phyloP scores from a whole-genome alignment of 176 grass and related monocot genomes.

The Oryza glumipatula region DNA sequence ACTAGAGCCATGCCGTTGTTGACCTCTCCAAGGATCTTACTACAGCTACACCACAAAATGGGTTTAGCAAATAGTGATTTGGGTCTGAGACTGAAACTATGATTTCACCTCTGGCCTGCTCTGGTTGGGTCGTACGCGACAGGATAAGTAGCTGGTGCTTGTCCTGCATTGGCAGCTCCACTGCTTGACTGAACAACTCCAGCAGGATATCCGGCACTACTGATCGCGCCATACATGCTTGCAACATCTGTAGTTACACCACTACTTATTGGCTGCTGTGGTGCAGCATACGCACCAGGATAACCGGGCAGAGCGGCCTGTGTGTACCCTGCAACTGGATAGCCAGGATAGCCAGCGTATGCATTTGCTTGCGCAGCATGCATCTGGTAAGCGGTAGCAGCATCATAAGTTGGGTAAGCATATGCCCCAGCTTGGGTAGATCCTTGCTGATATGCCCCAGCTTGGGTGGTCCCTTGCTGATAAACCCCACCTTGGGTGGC shows the following conservation, averaged over 20 bases:
- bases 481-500: slow-evolving; percentile 21
- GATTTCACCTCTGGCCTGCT: slow-evolving; percentile 47
- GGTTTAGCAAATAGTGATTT: slow-evolving; percentile 23
- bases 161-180: slow-evolving; percentile 22
- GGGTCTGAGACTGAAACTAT: slow-evolving; percentile 13
- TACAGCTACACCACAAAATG: slow-evolving; percentile 17
- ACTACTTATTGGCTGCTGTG: slow-evolving; percentile 40
- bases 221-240: slow-evolving; percentile 10
- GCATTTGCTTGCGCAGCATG: slow-evolving; percentile 33
- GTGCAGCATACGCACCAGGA: slow-evolving; percentile 41
- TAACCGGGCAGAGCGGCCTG: slow-evolving; percentile 42
- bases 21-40: neutral
- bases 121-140: slow-evolving; percentile 23
- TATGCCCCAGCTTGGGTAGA: slow-evolving; percentile 23
- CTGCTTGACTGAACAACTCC: slow-evolving; percentile 35
- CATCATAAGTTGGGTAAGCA: slow-evolving; percentile 41
- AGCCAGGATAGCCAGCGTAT: slow-evolving; percentile 51
- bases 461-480: slow-evolving; percentile 38
- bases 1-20: slow-evolving; percentile 16
- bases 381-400: slow-evolving; percentile 44
- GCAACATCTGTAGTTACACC: slow-evolving; percentile 29
- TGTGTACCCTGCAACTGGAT: slow-evolving; percentile 51
- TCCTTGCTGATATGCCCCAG: slow-evolving; percentile 37
- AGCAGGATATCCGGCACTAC: slow-evolving; percentile 47
- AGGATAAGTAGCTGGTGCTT: slow-evolving; percentile 33